Percentiles rank a stretch among this genome's conserved stretches.
Conservation (phyloP, 2,329 filamentous ascomycete genomes). For the Neoascochyta sp. region DNA sequence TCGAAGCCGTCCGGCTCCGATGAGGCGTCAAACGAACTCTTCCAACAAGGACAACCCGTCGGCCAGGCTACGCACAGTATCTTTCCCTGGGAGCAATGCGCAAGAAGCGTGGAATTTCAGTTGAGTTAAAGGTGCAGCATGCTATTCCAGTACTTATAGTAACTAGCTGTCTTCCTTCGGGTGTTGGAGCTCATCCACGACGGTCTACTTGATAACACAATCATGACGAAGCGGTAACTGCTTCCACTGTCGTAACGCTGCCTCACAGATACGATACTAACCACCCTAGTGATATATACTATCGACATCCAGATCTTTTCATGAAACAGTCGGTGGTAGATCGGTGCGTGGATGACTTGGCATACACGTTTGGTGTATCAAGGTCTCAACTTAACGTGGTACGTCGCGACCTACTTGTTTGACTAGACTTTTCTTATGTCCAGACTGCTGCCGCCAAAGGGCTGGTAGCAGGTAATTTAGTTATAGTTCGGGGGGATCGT, state of each 20-base stretch:
- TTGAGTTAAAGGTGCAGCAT: constrained; percentile 21
- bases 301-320: constrained; percentile 71
- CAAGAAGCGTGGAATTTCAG: constrained; percentile 59
- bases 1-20: constrained; percentile 13
- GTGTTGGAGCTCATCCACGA: constrained; percentile 55
- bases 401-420: constrained; percentile 27
- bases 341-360: constrained; percentile 68
- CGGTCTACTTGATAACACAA: constrained; percentile 46
- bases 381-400: constrained; percentile 69
- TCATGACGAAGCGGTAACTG: constrained; percentile 55
- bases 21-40: constrained; percentile 4
- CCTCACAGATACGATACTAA: constrained; percentile 6
- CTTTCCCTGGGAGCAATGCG: constrained; percentile 53
- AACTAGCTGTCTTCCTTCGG: constrained; percentile 51
- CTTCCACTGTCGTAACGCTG: too few relatives aligned
- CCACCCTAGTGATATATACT: constrained; percentile 67
- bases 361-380: constrained; percentile 62
- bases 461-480: constrained; percentile 59
- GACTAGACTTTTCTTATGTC: constrained; percentile 12
- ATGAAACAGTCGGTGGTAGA: constrained; percentile 66
- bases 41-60: too few relatives aligned
- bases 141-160: constrained; percentile 4
- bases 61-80: constrained; percentile 34
- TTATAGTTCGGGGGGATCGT: constrained; percentile 47
- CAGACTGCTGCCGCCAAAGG: constrained; percentile 73